Evolutionary conservation across 2,329 filamentous ascomycete genomes (phyloP).

Genomic region (Claviceps purpurea): DNA sequence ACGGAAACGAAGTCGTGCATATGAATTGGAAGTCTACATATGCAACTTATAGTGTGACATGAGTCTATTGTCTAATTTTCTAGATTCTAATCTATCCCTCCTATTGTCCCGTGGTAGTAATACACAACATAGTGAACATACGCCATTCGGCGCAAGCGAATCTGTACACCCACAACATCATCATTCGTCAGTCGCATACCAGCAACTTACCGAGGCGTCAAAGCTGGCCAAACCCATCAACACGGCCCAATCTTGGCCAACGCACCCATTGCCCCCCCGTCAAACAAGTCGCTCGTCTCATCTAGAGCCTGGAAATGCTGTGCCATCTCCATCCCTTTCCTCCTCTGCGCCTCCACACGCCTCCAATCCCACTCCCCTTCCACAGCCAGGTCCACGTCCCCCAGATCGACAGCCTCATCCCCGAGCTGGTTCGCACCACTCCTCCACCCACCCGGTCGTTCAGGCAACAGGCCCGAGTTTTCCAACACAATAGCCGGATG

Average conservation of each 20-base stretch:
- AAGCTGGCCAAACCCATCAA: conserved; percentile 8
- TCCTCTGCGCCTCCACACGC: conserved; percentile 39
- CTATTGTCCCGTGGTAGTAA: too few species aligned
- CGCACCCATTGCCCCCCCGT: conserved; percentile 38
- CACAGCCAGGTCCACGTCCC: conserved; percentile 16
- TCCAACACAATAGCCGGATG: conserved; percentile 65
- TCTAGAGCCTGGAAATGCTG: conserved; percentile 45
- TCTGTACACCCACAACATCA: too few species aligned
- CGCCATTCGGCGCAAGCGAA: too few species aligned
- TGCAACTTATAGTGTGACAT: too few species aligned
- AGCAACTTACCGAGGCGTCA: too few species aligned
- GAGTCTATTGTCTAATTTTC: too few species aligned
- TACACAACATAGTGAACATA: too few species aligned
- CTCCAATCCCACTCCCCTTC: conserved; percentile 43
- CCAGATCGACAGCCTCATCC: conserved; percentile 6
- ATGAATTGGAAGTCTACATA: too few species aligned
- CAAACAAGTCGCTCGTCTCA: conserved; percentile 35
- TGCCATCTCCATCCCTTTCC: conserved; percentile 41
- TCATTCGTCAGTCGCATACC: too few species aligned
- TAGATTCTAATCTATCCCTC: too few species aligned
- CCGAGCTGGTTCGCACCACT: conserved; percentile 22
- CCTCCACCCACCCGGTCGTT: conserved; percentile 53
- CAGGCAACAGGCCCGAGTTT: conserved; percentile 60
- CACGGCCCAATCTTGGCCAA: conserved; percentile 35
- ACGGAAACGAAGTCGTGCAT: too few species aligned